Conservation (phyloP, 1,139 yeast genomes). For the Taphrina wiesneri region DNA sequence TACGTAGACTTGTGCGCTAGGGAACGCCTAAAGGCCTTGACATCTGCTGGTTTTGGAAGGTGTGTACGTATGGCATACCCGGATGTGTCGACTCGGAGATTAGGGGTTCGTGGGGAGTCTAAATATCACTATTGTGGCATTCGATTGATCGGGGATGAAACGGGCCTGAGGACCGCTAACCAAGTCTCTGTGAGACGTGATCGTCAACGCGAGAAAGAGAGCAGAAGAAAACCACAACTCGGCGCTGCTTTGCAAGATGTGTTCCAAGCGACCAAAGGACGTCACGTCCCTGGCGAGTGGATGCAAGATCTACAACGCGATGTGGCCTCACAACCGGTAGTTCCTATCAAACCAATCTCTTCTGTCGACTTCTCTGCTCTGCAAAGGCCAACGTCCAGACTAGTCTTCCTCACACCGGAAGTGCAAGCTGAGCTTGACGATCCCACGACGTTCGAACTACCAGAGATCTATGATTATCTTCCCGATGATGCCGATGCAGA, state of each 20-base stretch:
- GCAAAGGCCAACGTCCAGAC: conserved; percentile 18
- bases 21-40: conserved; percentile 65
- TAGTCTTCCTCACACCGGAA: conserved; percentile 33
- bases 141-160: conserved; percentile 57
- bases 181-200: conserved; percentile 27
- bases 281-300: conserved; percentile 9
- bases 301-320: conserved; percentile 19
- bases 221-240: conserved; percentile 7
- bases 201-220: conserved; percentile 15
- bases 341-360: conserved; percentile 15
- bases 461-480: conserved; percentile 38
- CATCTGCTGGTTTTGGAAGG: conserved; percentile 88
- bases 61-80: conserved; percentile 75
- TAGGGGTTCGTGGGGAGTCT: conserved; percentile 86
- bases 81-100: conserved; percentile 70
- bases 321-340: neutral
- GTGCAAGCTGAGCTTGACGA: conserved; percentile 39
- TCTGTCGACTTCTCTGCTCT: conserved; percentile 26
- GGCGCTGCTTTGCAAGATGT: conserved; percentile 16
- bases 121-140: conserved; percentile 91
- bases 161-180: conserved; percentile 30
- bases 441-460: conserved; percentile 33
- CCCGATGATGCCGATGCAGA: conserved; percentile 57
- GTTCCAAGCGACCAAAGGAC: conserved; percentile 15
- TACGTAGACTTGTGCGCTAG: conserved; percentile 75